Evolutionary conservation across 202 grass and related monocot species (phyloP), one percentile per base, ranked within the genome.

Genomic region (Setaria viridis): DNA sequence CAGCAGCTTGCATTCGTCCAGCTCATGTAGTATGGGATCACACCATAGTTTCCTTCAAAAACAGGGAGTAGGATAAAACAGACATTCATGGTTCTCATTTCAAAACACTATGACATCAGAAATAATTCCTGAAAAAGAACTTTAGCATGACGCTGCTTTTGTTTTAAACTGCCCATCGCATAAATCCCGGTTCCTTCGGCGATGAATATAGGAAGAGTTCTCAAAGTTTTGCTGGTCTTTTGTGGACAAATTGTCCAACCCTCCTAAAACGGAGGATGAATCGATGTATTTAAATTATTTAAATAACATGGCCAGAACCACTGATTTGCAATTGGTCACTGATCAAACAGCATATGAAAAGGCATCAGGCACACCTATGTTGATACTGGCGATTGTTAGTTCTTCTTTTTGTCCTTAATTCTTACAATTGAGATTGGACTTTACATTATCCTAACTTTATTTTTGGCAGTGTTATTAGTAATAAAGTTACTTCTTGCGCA

Each of bases 401-500:
- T 41, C 39, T 41, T 41, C 39, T 5, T 41, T 67, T 67, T 4
- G 19, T 62, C n/a, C 60, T 70, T 84, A n/a, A 60, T 76, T 63
- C 69, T 80, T 48, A 37, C 12, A 57, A 11, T 79, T 63, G 70
- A 49, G 20, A 41, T 86, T 78, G 13, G 35, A 75, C 11, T 67
- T 49, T 73, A 34, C 67, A 69, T 63, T 70, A 33, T 19, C 49
- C 25, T 75, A 83, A 46, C 20, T 67, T 77, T 80, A 57, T 48
- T 35, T 69, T 41, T 70, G 15, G 32, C 13, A 37, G 3, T 73
- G 15, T 74, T 39, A 4, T 84, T 77, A 72, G 71, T 89, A 65
- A 86, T 78, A 53, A 89, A 92, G 33, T 59, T 83, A 13, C 29
- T 84, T 91, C 64, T 90, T 59, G 16, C 87, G 83, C 90, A 99